Evolutionary conservation across 225 moss, liverwort and hornwort genomes (phyloP), one percentile per base, ranked within the genome.

Genomic region (Polytrichum formosum): DNA sequence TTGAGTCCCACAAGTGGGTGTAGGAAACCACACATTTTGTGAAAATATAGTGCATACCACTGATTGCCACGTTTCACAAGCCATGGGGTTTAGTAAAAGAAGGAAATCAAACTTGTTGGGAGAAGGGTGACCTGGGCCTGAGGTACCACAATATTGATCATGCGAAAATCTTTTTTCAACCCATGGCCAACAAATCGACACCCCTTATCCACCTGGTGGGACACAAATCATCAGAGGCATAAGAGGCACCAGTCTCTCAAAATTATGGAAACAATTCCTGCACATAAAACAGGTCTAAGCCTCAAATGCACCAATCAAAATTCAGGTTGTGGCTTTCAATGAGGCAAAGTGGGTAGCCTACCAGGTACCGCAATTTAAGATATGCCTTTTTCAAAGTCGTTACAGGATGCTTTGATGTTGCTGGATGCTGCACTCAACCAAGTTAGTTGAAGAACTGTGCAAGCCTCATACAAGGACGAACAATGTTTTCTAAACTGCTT

Each of bases 141-240:
- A 53, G 89, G 89, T 62, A 89, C 89, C 72, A 89, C 89, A 73
- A 89, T 89, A 79, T 89, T 89, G 56, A 89, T 89, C 89, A 89
- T 89, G 65, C 89, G 81, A 77, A 89, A 89, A 79, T 89, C 89
- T 74, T 89, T 89, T 77, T 89, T 89, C 77, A 89, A 77, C 59
- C 89, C 89, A 54, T 89, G 89, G 71, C 89, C 89, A 64, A 89
- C 89, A 76, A 89, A 89, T 71, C 74, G 83, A 77, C 89, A 89
- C 56, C 89, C 89, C 67, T 77, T 84, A 75, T 89, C 89, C 65
- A 89, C 89, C 89, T 89, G 79, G 62, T 46, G 46, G 46, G 46
- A 70, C 33, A 73, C 58, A 23, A 22, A 6, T 58, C 20, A 58
- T 58, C 1, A 46, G 46, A 13, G 46, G 13, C 13, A 58, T 58